These are phyloP conservation scores for Inonotus hispidus DNA, from an alignment of 1,284 basidiomycete species.

Conservation along the genomic window DNA sequence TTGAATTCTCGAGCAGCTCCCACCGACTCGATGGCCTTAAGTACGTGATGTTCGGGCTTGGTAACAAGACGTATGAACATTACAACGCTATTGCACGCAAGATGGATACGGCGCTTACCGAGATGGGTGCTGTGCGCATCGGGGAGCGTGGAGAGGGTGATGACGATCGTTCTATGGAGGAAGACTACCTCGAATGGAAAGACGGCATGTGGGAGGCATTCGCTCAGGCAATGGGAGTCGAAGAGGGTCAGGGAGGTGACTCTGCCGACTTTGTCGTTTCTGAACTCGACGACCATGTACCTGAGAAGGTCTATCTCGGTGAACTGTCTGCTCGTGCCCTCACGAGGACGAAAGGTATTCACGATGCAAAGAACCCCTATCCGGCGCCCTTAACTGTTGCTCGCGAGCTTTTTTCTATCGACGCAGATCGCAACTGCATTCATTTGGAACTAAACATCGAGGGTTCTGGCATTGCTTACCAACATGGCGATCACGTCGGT, in stretches of 20 bases:
- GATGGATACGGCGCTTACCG: constrained; percentile 69
- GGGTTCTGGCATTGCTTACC: constrained; percentile 95
- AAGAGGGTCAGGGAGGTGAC: constrained; percentile 95
- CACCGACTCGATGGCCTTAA: constrained; percentile 82
- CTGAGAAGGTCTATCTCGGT: constrained; percentile 87
- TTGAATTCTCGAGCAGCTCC: constrained; percentile 80
- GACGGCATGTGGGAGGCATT: constrained; percentile 95
- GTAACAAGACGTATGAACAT: constrained; percentile 94
- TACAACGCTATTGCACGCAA: constrained; percentile 88
- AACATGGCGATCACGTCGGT: constrained; percentile 97
- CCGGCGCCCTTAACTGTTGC: constrained; percentile 75
- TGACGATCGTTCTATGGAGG: constrained; percentile 99
- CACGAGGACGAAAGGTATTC: constrained; percentile 87
- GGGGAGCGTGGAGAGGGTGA: constrained; percentile 95
- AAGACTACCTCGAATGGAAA: constrained; percentile 99
- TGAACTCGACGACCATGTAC: constrained; percentile 68
- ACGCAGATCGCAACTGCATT: constrained; percentile 85
- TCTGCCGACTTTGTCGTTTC: constrained; percentile 91
- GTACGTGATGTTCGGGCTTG: constrained; percentile 93
- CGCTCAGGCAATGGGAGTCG: constrained; percentile 74
- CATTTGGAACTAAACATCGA: constrained; percentile 95
- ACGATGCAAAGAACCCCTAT: constrained; percentile 97
- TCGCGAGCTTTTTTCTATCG: constrained; percentile 79
- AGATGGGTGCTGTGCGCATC: constrained; percentile 83
- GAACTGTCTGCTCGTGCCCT: constrained; percentile 89